phyloP scores from a whole-genome alignment of 495 filamentous ascomycete genomes.

The Neurospora pannonica region DNA sequence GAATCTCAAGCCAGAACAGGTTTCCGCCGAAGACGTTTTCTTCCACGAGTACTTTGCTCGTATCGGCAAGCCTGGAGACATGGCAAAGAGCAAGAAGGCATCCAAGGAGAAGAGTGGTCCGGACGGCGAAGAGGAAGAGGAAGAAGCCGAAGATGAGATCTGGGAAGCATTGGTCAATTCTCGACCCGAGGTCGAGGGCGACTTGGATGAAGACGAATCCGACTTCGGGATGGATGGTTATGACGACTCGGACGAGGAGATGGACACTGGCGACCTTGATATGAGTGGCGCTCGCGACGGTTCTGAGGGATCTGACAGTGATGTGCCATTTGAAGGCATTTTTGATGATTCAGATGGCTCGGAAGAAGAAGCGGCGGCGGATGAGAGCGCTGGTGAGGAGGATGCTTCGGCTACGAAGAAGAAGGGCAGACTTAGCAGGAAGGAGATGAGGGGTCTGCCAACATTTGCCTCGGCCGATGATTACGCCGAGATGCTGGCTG shows the following conservation, averaged over 20 bases:
- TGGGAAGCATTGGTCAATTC: slow-evolving; percentile 80
- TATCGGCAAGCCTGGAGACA: slow-evolving; percentile 52
- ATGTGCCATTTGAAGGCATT: slow-evolving; percentile 28
- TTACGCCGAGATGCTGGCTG: slow-evolving; percentile 77
- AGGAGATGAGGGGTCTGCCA: slow-evolving; percentile 80
- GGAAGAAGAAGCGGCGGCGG: slow-evolving; percentile 18
- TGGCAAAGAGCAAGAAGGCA: slow-evolving; percentile 49
- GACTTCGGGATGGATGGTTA: slow-evolving; percentile 44
- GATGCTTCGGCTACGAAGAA: slow-evolving; percentile 21
- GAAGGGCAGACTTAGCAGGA: slow-evolving; percentile 53
- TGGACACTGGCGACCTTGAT: slow-evolving; percentile 23
- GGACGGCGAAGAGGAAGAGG: slow-evolving; percentile 25
- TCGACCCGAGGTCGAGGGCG: slow-evolving; percentile 48
- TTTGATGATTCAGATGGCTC: slow-evolving; percentile 35
- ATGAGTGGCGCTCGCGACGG: slow-evolving; percentile 29
- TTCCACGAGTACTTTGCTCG: slow-evolving; percentile 94
- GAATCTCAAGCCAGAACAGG: slow-evolving; percentile 76
- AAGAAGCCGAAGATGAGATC: slow-evolving; percentile 64
- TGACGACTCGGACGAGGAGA: slow-evolving; percentile 36
- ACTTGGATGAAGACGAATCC: slow-evolving; percentile 38
- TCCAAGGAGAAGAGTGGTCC: slow-evolving; percentile 25
- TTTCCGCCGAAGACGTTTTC: slow-evolving; percentile 88
- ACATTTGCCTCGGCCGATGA: slow-evolving; percentile 90
- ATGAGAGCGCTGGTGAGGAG: slow-evolving; percentile 21
- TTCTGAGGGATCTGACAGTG: slow-evolving; percentile 31